Base-by-base conservation (phyloP, 2,329 filamentous ascomycete genomes). In the Talaromyces funiculosus region DNA sequence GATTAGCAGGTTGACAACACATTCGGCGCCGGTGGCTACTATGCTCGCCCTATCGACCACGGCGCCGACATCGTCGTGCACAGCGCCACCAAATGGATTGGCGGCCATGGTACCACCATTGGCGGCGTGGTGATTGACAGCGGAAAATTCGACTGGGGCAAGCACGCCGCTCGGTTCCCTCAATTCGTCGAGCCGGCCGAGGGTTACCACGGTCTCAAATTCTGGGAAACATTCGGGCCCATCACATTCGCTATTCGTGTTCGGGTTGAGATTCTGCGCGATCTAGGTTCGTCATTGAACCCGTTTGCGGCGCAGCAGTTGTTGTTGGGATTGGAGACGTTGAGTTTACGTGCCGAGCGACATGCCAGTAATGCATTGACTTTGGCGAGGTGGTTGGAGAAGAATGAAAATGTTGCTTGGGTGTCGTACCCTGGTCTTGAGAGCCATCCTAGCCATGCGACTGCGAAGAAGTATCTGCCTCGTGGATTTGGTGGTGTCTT, bases 31-130 rank as follows among this genome's bases (percentile, higher is more conserved):
- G 92, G 92, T 62, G 92, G 93, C 55, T 97, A 90, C 82, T 95
- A 90, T 74, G 81, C 88, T 67, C 86, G 89, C 6, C 92, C 92
- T 42, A 93, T 97, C 68, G 87, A 92, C 24, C 89, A 96, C 75
- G 92, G 92, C 59, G 92, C 90, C 64, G 92, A 97, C 72, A 96
- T 97, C 63, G 88, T 97, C 57, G 90, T 96, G 24, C 92, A 97
- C 82, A 94, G 90, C 40, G 92, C 92, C 10, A 96, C 92, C 61
- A 97, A 97, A 77, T 97, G 92, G 92, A 97, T 97, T 64, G 92
- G 92, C 61, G 92, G 92, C 43, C 93, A 97, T 75, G 93, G 92
- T 63, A 96, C 92, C 42, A 96, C 92, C 26, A 90, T 97, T 66
- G 92, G 84, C 61, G 92, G 92, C 63, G 84, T 96, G 45, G 84